Base-by-base conservation (phyloP, 352 stramenopile species). In the Phytophthora capsici region DNA sequence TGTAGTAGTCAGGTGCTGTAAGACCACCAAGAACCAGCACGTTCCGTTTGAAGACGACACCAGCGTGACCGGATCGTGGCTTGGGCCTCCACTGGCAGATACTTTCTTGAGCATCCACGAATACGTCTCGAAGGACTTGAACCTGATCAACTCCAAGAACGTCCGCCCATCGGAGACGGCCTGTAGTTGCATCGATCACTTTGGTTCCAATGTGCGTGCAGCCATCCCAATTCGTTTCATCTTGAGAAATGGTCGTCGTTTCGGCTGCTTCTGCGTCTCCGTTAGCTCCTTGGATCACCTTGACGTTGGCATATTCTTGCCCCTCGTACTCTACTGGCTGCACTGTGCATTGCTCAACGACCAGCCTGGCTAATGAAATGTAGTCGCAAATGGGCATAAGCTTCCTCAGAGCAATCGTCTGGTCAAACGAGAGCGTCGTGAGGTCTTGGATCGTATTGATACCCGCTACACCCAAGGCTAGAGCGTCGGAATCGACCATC, bases 371-470 rank as follows among this genome's bases (percentile, higher is more conserved):
- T 13, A 93, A 48, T 7, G 78, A 65, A 20, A 89, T 81, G 67
- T 90, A 93, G 58, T 93, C 84, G 28, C 84, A 93, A 23, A 91
- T 73, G 12, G 84, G 80, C 69, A 91, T 86, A 5, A 72, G 46
- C 9, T 75, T 34, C 1, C 84, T 80, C n/a, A 93, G 58, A 14
- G 60, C 30, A 43, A 93, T 62, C 0, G 77, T 86, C 36, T 73
- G 63, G 46, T 88, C 82, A n/a, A 77, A 80, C 1, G 73, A 52
- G 4, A 93, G 40, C 12, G 63, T 52, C 12, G 82, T 87, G 12
- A 98, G 80, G 20, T 98, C 88, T 34, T 60, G 47, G 56, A 98
- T 90, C 26, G 80, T 91, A 9, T 79, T 68, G 25, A 98, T 74
- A 14, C 89, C 86, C 7, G 71, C 76, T 26, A 44, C 48, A 36